Base-by-base conservation (phyloP, 1,139 yeast genomes). In the Pichia sp. region DNA sequence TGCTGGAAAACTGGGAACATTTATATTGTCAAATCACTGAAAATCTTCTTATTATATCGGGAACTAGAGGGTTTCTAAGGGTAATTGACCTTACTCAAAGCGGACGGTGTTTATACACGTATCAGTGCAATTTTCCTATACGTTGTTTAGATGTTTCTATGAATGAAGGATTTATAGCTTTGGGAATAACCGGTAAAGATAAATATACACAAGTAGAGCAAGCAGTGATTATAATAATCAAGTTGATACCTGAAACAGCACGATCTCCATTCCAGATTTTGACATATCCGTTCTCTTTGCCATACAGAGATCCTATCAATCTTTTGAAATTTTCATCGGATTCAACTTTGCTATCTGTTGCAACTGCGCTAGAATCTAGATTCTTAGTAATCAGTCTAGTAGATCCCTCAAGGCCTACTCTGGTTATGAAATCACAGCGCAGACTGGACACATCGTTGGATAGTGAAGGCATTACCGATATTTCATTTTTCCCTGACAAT, bases 401-500 rank as follows among this genome's bases (percentile, higher is more conserved):
- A 30, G 80, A 81, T 60, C 80, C 83, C 1, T 71, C 75, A 30
- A 80, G 83, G 60, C 97, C 97, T 0, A 77, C 95, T 43, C 72
- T 92, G 48, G 77, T 84, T 2, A 79, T 84, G 83, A 82, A 83
- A 59, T 81, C 87, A 1, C 74, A 80, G 41, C 71, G 89, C 46
- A 73, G 81, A n/a, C 70, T 81, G 12, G 87, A 82, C 57, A 80
- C 84, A 0, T 78, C 84, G 0, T 68, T 86, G 66, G 93, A 88
- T 57, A 82, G 86, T 59, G 97, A 92, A 66, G 97, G 97, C 1
- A 87, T 91, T 48, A 92, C 98, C 0, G 89, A 85, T 59, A 73
- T 88, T n/a, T 80, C 80, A 56, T 86, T 91, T 68, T 83, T 84
- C 67, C 87, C 87, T 0, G 78, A 81, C 58, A 78, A 79, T 55